phyloP scores from a whole-genome alignment of 1,139 yeast species.

The Saccharomycopsis hybrid region DNA sequence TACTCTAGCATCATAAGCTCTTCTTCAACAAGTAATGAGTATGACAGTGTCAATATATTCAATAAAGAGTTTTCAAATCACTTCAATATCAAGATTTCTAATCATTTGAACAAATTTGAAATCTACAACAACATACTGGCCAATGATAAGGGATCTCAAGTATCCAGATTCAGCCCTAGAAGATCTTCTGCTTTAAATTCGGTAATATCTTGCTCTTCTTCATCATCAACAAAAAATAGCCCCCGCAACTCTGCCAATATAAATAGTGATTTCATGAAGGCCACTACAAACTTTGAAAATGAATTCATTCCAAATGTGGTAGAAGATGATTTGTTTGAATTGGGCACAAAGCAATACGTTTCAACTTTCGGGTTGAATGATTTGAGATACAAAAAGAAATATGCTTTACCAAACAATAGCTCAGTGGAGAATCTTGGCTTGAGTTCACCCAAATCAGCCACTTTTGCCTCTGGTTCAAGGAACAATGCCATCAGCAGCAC shows the following conservation, averaged over 20 bases:
- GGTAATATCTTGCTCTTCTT: not conserved
- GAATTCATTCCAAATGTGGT: slow-evolving; percentile 14
- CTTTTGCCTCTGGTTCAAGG: too few species aligned
- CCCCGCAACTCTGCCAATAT: slow-evolving; percentile 1
- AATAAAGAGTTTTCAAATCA: slow-evolving; percentile 16
- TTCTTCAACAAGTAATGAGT: not conserved
- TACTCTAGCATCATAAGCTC: not conserved
- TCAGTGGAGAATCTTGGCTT: slow-evolving; percentile 8
- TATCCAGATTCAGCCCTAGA: not conserved
- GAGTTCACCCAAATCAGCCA: not conserved
- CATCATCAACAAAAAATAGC: not conserved
- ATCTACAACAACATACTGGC: slow-evolving; percentile 4
- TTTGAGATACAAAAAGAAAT: slow-evolving; percentile 19
- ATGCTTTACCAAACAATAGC: slow-evolving; percentile 18
- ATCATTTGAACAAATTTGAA: slow-evolving; percentile 11
- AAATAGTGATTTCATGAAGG: not conserved
- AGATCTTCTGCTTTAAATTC: not conserved
- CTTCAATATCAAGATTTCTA: slow-evolving; percentile 13
- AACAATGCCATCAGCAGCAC: too few species aligned
- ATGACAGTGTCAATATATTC: not conserved
- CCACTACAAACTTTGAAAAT: not conserved
- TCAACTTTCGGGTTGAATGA: slow-evolving; percentile 15
- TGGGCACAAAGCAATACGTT: slow-evolving; percentile 10
- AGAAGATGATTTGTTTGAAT: slow-evolving; percentile 14
- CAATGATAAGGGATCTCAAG: slow-evolving; percentile 1